phyloP scores from a whole-genome alignment of 2,329 filamentous ascomycete species.

The Trichophyton benhamiae region DNA sequence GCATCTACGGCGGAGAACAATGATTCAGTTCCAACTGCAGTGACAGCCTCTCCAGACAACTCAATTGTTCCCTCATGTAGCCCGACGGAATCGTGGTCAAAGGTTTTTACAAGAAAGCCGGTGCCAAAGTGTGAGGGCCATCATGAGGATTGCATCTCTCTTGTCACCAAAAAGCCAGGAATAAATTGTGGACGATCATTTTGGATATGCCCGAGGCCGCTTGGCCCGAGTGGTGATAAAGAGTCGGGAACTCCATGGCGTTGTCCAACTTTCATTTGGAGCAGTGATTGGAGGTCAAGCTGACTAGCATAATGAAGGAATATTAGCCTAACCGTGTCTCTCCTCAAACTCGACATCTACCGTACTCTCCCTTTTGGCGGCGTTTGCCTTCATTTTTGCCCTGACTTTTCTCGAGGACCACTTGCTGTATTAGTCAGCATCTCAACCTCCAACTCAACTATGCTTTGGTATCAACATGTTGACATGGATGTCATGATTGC shows the following conservation, averaged over 20 bases:
- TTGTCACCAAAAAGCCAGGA: constrained; percentile 79
- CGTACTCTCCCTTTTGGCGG: neutral
- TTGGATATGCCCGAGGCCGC: constrained; percentile 60
- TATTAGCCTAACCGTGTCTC: neutral
- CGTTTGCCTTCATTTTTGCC: neutral
- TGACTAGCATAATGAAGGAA: neutral
- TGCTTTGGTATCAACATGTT: neutral
- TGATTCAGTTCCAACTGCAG: neutral
- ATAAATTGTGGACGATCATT: constrained; percentile 60
- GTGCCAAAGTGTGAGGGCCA: constrained; percentile 72
- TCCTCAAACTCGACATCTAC: neutral
- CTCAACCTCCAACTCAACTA: neutral
- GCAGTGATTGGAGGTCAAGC: constrained; percentile 45
- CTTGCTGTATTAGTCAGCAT: neutral
- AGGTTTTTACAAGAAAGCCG: constrained; percentile 62
- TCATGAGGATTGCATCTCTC: constrained; percentile 68
- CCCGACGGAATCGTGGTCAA: constrained; percentile 62
- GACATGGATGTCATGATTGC: neutral
- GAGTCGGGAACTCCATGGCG: constrained; percentile 77
- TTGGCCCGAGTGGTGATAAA: constrained; percentile 75
- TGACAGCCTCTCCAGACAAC: neutral
- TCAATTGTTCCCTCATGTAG: neutral
- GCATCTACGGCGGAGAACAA: neutral
- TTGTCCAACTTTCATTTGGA: constrained; percentile 71
- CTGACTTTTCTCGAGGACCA: neutral